Evolutionary conservation across 2,329 filamentous ascomycete species (phyloP).

Genomic region (Ustilaginoidea virens): DNA sequence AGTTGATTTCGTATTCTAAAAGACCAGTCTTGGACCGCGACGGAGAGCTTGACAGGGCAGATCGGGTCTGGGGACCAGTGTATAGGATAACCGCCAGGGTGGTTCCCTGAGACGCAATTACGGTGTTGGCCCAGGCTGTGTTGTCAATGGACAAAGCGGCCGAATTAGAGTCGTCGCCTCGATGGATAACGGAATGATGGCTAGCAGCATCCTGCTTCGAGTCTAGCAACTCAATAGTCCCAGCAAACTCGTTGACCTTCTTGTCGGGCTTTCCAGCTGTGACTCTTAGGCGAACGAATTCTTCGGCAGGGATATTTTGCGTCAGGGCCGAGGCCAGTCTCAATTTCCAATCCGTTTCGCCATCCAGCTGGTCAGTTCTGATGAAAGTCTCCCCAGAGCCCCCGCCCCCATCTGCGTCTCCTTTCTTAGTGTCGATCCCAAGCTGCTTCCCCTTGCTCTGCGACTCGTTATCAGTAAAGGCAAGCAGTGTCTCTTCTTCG

Average conservation of each 20-base stretch:
- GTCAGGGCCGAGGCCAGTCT: slow-evolving; percentile 75
- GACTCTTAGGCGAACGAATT: slow-evolving; percentile 55
- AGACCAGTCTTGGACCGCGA: slow-evolving; percentile 90
- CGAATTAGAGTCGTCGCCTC: slow-evolving; percentile 32
- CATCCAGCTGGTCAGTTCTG: slow-evolving; percentile 89
- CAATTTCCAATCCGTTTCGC: slow-evolving; percentile 97
- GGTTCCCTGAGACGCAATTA: slow-evolving; percentile 82
- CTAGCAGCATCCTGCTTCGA: slow-evolving; percentile 33
- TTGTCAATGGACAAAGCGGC: slow-evolving; percentile 84
- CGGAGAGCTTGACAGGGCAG: slow-evolving; percentile 79
- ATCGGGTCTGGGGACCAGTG: slow-evolving; percentile 85
- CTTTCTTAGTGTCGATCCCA: slow-evolving; percentile 10
- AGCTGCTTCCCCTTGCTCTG: slow-evolving; percentile 20
- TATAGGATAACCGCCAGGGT: slow-evolving; percentile 87
- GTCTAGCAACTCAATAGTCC: slow-evolving; percentile 64
- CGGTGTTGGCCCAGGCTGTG: slow-evolving; percentile 96
- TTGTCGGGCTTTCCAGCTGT: slow-evolving; percentile 82
- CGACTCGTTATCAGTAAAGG: slow-evolving; percentile 22
- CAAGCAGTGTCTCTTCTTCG: slow-evolving; percentile 25
- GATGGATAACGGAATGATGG: slow-evolving; percentile 18
- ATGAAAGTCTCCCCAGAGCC: slow-evolving; percentile 86
- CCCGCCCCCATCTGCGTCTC: slow-evolving; percentile 17
- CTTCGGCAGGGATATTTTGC: slow-evolving; percentile 57
- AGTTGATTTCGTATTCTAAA: slow-evolving; percentile 93
- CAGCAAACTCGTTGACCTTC: slow-evolving; percentile 87